phyloP scores from a whole-genome alignment of 75 land plant genomes.

The Cupressus sempervirens region DNA sequence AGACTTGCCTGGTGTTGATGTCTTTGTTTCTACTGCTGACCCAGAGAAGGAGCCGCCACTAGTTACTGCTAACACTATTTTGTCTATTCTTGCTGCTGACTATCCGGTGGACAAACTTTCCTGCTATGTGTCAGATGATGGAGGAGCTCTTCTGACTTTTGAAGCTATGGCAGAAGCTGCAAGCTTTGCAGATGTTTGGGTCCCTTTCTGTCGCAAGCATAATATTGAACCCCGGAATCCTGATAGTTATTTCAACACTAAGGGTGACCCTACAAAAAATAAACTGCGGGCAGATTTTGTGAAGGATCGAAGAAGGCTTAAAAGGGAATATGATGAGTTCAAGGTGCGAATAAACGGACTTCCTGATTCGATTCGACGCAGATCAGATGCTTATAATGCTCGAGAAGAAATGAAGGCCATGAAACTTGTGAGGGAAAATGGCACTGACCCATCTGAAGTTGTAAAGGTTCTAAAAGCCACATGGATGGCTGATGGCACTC shows the following conservation, averaged over 20 bases:
- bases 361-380: conserved; percentile 59
- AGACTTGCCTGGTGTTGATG: conserved; percentile 84
- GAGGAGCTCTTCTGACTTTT: conserved; percentile 78
- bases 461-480: conserved; percentile 71
- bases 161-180: conserved; percentile 90
- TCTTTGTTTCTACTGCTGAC: conserved; percentile 91
- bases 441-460: conserved; percentile 33
- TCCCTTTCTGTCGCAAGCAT: conserved; percentile 79
- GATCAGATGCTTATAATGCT: conserved; percentile 73
- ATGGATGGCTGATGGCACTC: conserved; percentile 87
- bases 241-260: conserved; percentile 51
- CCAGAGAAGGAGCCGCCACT: conserved; percentile 96
- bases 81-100: conserved; percentile 84
- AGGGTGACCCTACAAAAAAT: conserved; percentile 66
- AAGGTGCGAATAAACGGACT: conserved; percentile 69
- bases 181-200: conserved; percentile 69
- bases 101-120: conserved; percentile 94
- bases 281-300: conserved; percentile 65
- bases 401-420: conserved; percentile 61
- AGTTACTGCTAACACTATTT: conserved; percentile 88
- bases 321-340: conserved; percentile 76
- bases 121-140: conserved; percentile 93
- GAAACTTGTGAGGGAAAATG: conserved; percentile 32
- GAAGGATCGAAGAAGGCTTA: conserved; percentile 67
- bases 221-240: conserved; percentile 74